A percentile compares a stretch with the other conserved stretches of the same genome.
Conservation (phyloP, 2,329 filamentous ascomycete genomes). For the Aspergillus sp. region DNA sequence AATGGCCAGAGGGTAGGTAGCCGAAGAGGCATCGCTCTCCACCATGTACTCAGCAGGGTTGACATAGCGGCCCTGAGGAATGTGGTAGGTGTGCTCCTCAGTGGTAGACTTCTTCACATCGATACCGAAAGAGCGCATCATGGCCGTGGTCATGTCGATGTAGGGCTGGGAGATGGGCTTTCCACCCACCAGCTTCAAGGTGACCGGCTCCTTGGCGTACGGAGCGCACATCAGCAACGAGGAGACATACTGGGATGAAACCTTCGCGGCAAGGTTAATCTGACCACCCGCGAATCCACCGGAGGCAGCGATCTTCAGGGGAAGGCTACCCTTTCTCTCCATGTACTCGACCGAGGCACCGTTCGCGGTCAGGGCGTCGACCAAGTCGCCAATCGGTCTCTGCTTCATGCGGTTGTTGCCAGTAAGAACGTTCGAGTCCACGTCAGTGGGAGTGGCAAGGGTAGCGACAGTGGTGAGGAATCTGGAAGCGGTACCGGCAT, state of each 20-base stretch:
- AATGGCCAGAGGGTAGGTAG: slow-evolving; percentile 91
- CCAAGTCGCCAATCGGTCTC: slow-evolving; percentile 87
- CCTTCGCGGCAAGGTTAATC: slow-evolving; percentile 89
- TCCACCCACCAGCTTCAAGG: slow-evolving; percentile 85
- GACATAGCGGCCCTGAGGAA: slow-evolving; percentile 78
- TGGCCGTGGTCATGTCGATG: slow-evolving; percentile 97
- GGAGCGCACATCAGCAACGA: slow-evolving; percentile 96
- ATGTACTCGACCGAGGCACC: slow-evolving; percentile 86
- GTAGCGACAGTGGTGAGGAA: slow-evolving; percentile 92
- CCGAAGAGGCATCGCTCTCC: slow-evolving; percentile 96
- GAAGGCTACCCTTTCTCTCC: slow-evolving; percentile 79
- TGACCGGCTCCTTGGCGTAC: slow-evolving; percentile 93
- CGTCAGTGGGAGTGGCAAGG: slow-evolving; percentile 67
- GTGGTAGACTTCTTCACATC: slow-evolving; percentile 72
- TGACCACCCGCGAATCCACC: slow-evolving; percentile 81
- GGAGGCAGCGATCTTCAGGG: slow-evolving; percentile 77
- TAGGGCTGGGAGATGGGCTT: slow-evolving; percentile 97
- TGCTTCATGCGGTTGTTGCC: slow-evolving; percentile 97
- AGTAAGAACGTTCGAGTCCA: slow-evolving; percentile 76
- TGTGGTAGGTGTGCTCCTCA: slow-evolving; percentile 89
- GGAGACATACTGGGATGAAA: slow-evolving; percentile 98
- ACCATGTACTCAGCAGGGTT: slow-evolving; percentile 87
- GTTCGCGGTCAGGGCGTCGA: slow-evolving; percentile 84
- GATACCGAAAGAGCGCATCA: slow-evolving; percentile 94
- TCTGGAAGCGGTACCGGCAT: slow-evolving; percentile 92